A percentile compares a stretch with the other conserved stretches of the same genome.
Evolutionary conservation across 2,329 filamentous ascomycete genomes (phyloP).

Genomic region (Byssothecium circinans): DNA sequence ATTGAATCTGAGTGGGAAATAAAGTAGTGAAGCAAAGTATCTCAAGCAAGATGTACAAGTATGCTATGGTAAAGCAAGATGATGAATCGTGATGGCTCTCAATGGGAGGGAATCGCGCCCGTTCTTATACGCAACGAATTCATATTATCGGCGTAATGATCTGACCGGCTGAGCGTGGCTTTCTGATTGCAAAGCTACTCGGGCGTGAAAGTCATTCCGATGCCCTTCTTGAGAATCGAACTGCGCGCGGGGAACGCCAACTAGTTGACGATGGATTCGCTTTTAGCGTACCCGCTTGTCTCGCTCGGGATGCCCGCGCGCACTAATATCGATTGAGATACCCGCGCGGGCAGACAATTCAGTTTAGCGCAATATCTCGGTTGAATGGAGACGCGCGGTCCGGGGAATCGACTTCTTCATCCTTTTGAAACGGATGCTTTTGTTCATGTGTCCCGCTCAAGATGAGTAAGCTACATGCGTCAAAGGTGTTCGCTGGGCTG

Average conservation of each 20-base stretch:
- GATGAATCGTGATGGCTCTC: neutral
- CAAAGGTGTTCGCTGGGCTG: no score
- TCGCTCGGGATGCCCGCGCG: neutral
- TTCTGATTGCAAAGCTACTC: neutral
- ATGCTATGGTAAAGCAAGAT: no score
- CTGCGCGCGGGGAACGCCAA: neutral
- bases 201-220: no score
- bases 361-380: no score
- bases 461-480: no score
- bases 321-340: neutral
- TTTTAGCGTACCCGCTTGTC: neutral
- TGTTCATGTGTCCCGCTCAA: no score
- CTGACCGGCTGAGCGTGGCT: neutral
- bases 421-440: no score
- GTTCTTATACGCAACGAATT: neutral
- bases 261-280: neutral
- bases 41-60: neutral
- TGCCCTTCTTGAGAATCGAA: no score
- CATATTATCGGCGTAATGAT: neutral
- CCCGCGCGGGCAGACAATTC: neutral
- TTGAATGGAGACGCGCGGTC: no score
- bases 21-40: neutral
- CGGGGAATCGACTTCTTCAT: no score
- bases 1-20: neutral
- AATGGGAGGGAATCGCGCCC: neutral